Evolutionary conservation across 805 yeast genomes (phyloP), one percentile per base, ranked within the genome.

Genomic region (Komagataella populi): DNA sequence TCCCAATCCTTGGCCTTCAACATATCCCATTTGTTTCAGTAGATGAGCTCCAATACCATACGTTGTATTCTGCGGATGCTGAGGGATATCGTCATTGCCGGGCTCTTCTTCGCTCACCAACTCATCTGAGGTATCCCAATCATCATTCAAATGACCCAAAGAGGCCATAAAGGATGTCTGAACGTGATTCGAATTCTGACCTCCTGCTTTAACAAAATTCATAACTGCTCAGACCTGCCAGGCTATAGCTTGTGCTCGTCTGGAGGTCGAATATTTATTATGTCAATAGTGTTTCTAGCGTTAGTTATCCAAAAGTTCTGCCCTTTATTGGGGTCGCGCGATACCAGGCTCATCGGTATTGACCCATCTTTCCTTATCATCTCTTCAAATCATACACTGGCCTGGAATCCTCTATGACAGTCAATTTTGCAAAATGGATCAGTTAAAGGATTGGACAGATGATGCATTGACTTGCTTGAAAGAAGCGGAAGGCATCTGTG

Each of bases 41-140:
- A 91, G 67, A 49, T 74, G 66, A 2, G 96, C 96, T 44, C 98
- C 98, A 44, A 88, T 78, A 6, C 98, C 98, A 61, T 90, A 89
- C 20, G 51, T 44, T 12, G 46, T 24, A 30, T 2, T 20, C 45
- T n/a, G 7, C 24, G 39, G 49, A 8, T 24, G n/a, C 17, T 30
- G 39, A 8, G 39, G 6, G 14, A 30, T 12, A 30, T 14, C 39
- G 10, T 30, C 14, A 6, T 30, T 30, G 5, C 10, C 14, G 14
- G 5, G 39, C 14, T 30, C 39, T 8, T 30, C n/a, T 30, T 30
- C 14, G 39, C 14, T 30, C 14, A 30, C 14, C 8, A 14, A 14
- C n/a, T 30, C 39, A 30, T 30, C 39, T 30, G 39, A 30, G 6
- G 39, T 23, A 46, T 46, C 24, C 48, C 48, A 30, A 30, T 16